Conservation (phyloP, 441 rosid genomes). For the Macaranga tanarius region DNA sequence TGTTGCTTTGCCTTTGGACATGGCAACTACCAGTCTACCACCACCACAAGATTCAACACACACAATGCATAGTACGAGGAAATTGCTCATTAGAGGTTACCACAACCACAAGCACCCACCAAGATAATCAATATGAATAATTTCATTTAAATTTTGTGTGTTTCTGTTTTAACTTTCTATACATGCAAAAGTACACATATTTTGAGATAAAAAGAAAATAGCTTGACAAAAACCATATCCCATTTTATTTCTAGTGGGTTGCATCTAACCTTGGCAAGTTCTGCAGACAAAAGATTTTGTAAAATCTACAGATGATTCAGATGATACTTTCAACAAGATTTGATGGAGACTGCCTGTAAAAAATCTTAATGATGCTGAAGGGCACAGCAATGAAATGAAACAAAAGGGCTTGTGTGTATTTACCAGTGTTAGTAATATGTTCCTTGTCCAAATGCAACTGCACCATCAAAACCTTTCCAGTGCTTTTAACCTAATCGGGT, state of each 20-base stretch:
- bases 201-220: background rate
- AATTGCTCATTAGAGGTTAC: too few relatives aligned
- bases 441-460: background rate
- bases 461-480: background rate
- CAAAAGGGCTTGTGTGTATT: background rate
- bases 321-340: background rate
- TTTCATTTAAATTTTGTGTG: background rate
- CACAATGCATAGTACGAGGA: too few relatives aligned
- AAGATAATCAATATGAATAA: background rate
- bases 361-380: background rate
- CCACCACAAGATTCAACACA: too few relatives aligned
- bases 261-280: background rate
- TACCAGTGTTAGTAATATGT: background rate
- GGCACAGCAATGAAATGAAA: background rate
- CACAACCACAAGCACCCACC: background rate
- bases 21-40: too few relatives aligned
- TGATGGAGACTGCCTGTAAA: background rate
- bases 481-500: background rate
- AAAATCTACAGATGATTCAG: background rate
- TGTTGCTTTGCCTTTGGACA: background rate
- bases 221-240: background rate
- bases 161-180: too few relatives aligned
- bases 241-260: background rate
- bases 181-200: background rate
- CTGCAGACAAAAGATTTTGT: background rate